phyloP scores from a whole-genome alignment of 306 rosid genomes.

The Pyrus bretschneideri region DNA sequence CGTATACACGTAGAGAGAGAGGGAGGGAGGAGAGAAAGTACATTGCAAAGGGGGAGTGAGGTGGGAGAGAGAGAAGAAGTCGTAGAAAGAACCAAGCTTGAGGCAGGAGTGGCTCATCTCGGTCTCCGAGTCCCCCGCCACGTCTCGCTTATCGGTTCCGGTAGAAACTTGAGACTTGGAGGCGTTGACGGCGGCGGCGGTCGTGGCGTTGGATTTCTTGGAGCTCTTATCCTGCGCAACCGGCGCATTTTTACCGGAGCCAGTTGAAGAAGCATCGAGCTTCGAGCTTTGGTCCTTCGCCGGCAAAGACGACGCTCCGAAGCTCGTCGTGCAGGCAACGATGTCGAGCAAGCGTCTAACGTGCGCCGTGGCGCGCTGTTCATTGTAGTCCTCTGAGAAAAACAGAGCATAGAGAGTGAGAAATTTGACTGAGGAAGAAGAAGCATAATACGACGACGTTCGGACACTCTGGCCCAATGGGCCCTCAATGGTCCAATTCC shows the following conservation, averaged over 20 bases:
- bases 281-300: constrained; percentile 33
- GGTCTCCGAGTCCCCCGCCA: constrained; percentile 40
- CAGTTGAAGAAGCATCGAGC: constrained; percentile 20
- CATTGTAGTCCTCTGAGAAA: constrained; percentile 69
- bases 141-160: constrained; percentile 34
- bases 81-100: constrained; percentile 81
- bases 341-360: constrained; percentile 76
- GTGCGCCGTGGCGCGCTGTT: constrained; percentile 63
- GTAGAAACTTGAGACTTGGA: constrained; percentile 26
- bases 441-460: background rate
- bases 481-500: background rate
- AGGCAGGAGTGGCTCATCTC: constrained; percentile 74
- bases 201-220: constrained; percentile 22
- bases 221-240: constrained; percentile 35
- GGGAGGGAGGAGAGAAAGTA: constrained; percentile 21
- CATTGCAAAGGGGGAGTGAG: constrained; percentile 87
- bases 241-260: constrained; percentile 26
- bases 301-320: constrained; percentile 38
- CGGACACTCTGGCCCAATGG: background rate
- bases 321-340: constrained; percentile 81
- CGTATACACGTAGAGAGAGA: background rate
- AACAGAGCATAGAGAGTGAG: background rate
- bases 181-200: background rate
- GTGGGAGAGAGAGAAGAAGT: constrained; percentile 86
- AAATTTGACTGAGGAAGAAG: background rate